Conservation (phyloP, 768 basidiomycete genomes). For the Xanthoconium purpureum region DNA sequence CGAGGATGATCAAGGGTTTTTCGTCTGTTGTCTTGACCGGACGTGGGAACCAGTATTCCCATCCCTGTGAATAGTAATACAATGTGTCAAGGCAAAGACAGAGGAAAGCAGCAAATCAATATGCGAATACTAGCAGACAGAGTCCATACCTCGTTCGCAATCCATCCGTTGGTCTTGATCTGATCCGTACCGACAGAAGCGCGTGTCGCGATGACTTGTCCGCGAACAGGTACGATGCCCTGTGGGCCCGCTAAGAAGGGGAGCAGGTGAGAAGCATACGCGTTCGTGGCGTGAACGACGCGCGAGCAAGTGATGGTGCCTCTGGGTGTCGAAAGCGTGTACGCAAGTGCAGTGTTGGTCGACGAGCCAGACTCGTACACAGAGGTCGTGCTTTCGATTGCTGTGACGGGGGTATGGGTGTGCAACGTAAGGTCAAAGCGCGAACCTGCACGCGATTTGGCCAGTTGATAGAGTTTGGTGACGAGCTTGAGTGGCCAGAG, state of each 20-base stretch:
- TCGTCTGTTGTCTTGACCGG: conserved; percentile 34
- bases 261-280: conserved; percentile 74
- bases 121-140: no score
- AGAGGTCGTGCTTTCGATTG: conserved; percentile 27
- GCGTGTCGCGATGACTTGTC: conserved; percentile 56
- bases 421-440: conserved; percentile 53
- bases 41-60: conserved; percentile 85
- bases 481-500: conserved; percentile 84
- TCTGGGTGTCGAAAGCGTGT: conserved; percentile 50
- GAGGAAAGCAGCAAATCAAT: no score
- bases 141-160: conserved; percentile 34
- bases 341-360: not conserved
- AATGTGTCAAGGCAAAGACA: not conserved
- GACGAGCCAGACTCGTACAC: not conserved
- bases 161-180: conserved; percentile 47
- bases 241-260: conserved; percentile 53
- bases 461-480: conserved; percentile 53
- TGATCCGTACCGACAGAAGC: conserved; percentile 38
- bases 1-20: conserved; percentile 64
- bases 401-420: conserved; percentile 69
- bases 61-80: conserved; percentile 32
- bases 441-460: conserved; percentile 27
- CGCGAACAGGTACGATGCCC: conserved; percentile 69
- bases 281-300: conserved; percentile 87
- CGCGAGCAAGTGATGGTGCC: conserved; percentile 58